phyloP scores from a whole-genome alignment of 2,329 filamentous ascomycete genomes.

The Pyricularia grisea region DNA sequence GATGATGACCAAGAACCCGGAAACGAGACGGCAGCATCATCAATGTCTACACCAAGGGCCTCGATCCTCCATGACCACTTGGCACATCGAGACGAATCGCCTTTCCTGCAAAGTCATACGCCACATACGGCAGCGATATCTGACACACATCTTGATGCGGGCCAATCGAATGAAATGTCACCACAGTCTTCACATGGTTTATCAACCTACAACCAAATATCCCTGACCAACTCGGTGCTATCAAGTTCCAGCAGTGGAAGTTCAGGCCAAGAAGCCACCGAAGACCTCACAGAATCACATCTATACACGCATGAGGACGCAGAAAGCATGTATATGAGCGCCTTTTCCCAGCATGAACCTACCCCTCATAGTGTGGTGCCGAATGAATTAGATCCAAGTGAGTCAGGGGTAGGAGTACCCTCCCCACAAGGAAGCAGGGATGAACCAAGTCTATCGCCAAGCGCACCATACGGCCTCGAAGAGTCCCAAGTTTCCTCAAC shows the following conservation, averaged over 20 bases:
- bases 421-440: not conserved
- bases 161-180: not conserved
- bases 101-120: not conserved
- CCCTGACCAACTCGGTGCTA: not conserved
- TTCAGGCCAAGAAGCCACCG: slow-evolving; percentile 15
- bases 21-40: slow-evolving; percentile 21
- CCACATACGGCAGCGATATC: not conserved
- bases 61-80: slow-evolving; percentile 24
- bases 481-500: not conserved
- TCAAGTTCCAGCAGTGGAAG: not conserved
- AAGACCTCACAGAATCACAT: slow-evolving; percentile 54
- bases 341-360: slow-evolving; percentile 41
- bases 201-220: not conserved
- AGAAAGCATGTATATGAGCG: slow-evolving; percentile 81
- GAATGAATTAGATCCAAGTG: slow-evolving; percentile 35
- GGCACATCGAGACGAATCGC: slow-evolving; percentile 6
- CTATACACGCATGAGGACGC: slow-evolving; percentile 73
- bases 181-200: not conserved
- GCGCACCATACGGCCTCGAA: not conserved
- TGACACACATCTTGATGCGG: not conserved
- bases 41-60: slow-evolving; percentile 43
- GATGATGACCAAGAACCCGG: slow-evolving; percentile 25
- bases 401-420: not conserved
- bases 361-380: slow-evolving; percentile 32
- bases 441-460: not conserved